Percentiles rank a stretch among this genome's conserved stretches.
Conservation (phyloP, 768 basidiomycete genomes). For the Exidia glandulosa region DNA sequence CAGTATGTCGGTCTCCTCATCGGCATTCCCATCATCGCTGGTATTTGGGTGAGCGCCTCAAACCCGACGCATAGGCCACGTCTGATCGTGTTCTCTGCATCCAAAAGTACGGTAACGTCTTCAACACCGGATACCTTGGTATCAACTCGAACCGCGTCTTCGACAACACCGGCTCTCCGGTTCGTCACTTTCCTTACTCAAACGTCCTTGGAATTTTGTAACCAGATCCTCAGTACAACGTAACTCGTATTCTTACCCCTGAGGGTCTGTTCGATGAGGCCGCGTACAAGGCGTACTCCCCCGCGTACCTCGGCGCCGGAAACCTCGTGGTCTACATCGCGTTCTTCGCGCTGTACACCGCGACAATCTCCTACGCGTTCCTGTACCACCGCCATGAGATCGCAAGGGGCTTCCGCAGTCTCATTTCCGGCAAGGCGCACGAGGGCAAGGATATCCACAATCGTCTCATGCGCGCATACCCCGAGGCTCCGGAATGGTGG, state of each 20-base stretch:
- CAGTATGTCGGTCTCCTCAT: background rate
- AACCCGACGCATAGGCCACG: background rate
- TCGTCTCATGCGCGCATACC: conserved; percentile 10
- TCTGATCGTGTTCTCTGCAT: background rate
- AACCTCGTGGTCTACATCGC: conserved; percentile 7
- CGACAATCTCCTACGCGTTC: conserved; percentile 27
- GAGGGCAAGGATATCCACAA: conserved; percentile 15
- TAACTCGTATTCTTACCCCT: conserved; percentile 45
- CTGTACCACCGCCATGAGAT: conserved; percentile 18
- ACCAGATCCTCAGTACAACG: too few relatives aligned
- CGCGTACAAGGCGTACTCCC: conserved; percentile 11
- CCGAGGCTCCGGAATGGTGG: conserved; percentile 17
- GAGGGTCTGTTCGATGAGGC: conserved; percentile 21
- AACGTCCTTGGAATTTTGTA: too few relatives aligned
- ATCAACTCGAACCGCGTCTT: conserved; percentile 35
- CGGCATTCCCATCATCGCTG: background rate
- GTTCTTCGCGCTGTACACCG: conserved; percentile 32
- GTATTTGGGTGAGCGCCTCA: too few relatives aligned
- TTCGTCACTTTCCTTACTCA: too few relatives aligned
- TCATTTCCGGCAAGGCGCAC: conserved; percentile 15
- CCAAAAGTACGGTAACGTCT: too few relatives aligned
- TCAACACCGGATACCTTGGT: conserved; percentile 24
- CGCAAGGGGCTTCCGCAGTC: conserved; percentile 2
- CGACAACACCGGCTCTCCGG: conserved; percentile 63
- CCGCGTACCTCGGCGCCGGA: conserved; percentile 17